Percentiles rank a stretch among this genome's conserved stretches.
These are phyloP conservation scores for Tilletia horrida DNA, from an alignment of 1,284 basidiomycete species.

Conservation along the genomic window DNA sequence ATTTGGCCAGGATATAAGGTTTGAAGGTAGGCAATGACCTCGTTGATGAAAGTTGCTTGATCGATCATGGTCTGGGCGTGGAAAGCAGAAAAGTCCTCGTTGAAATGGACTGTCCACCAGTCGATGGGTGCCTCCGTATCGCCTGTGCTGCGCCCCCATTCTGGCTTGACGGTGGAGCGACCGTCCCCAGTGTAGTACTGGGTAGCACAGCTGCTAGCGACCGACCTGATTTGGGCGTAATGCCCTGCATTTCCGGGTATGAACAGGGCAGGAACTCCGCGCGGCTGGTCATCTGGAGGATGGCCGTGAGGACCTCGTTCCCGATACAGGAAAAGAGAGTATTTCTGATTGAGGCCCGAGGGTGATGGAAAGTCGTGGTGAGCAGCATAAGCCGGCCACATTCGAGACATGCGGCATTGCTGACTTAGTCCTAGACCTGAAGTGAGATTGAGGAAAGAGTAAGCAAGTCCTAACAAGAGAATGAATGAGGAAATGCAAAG, in stretches of 20 bases:
- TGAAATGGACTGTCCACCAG: conserved; percentile 72
- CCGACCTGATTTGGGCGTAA: conserved; percentile 86
- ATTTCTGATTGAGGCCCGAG: conserved; percentile 69
- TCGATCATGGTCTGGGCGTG: conserved; percentile 82
- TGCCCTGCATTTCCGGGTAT: conserved; percentile 97
- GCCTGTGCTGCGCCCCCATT: conserved; percentile 33
- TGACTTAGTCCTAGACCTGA: conserved; percentile 33
- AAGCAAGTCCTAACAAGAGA: conserved; percentile 23
- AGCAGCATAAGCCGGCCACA: conserved; percentile 81
- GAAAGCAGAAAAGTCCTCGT: conserved; percentile 94
- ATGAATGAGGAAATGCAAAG: conserved; percentile 23
- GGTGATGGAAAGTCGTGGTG: conserved; percentile 62
- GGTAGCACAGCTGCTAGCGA: conserved; percentile 80
- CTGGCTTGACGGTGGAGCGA: conserved; percentile 21
- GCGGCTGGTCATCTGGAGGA: conserved; percentile 26
- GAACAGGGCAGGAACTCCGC: conserved; percentile 73
- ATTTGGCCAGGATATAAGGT: conserved; percentile 65
- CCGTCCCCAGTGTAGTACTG: conserved; percentile 68
- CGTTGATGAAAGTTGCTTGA: conserved; percentile 73
- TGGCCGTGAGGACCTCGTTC: conserved; percentile 62
- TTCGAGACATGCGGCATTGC: conserved; percentile 90
- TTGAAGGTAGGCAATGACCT: conserved; percentile 73
- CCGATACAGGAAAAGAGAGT: conserved; percentile 83
- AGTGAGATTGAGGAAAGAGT: conserved; percentile 34
- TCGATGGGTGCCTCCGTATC: conserved; percentile 24